phyloP scores from a whole-genome alignment of 305 asterid species.

The Fraxinus albicans region DNA sequence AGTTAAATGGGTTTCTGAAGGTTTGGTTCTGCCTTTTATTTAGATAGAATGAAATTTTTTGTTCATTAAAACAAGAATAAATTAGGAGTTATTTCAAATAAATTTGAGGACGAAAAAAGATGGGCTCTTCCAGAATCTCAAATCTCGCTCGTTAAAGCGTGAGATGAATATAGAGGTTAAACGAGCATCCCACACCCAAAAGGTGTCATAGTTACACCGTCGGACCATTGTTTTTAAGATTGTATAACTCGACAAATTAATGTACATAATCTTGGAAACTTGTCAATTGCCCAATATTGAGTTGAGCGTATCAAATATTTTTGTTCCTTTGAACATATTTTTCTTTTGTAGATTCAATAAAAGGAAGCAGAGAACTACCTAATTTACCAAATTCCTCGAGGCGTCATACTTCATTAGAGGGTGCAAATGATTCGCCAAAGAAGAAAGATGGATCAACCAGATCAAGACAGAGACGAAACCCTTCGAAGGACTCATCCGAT shows the following conservation, averaged over 20 bases:
- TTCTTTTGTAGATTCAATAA: constrained; percentile 41
- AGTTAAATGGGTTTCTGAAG: constrained; percentile 51
- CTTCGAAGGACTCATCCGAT: constrained; percentile 17
- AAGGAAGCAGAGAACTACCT: constrained; percentile 30
- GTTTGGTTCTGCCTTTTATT: constrained; percentile 22
- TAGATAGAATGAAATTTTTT: background rate
- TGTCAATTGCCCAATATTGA: background rate
- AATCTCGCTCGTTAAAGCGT: background rate
- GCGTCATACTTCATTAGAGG: constrained; percentile 17
- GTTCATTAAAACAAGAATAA: background rate
- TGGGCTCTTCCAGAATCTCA: background rate
- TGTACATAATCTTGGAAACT: background rate
- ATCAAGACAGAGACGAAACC: constrained; percentile 25
- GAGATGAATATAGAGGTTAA: too few relatives aligned
- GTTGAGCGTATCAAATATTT: background rate
- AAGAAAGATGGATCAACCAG: constrained; percentile 26
- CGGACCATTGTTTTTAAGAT: background rate
- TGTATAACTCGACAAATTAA: background rate
- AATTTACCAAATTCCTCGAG: constrained; percentile 33
- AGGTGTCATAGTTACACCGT: background rate
- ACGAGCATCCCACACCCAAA: too few relatives aligned
- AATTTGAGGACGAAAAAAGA: background rate
- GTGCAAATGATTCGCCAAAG: constrained; percentile 5
- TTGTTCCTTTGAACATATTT: background rate
- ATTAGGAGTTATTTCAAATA: background rate